Evolutionary conservation across 2,329 filamentous ascomycete species (phyloP), one percentile per base, ranked within the genome.

Genomic region (Sclerotinia subarctica): DNA sequence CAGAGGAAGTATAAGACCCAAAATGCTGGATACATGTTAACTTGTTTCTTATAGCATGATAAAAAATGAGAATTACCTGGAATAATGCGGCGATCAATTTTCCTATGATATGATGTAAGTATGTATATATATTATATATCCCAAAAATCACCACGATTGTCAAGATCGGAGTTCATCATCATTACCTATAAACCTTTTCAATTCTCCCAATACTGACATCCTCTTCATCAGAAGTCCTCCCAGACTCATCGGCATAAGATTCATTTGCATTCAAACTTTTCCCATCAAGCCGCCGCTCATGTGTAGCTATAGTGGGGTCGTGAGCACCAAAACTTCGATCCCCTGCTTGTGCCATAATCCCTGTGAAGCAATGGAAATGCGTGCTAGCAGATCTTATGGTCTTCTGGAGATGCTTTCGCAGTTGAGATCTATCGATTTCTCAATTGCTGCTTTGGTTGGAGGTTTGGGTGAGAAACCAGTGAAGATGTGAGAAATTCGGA

Each of bases 1-100:
- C 92, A 95, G 72, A 97, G 85, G 77, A 97, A 97, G 81, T 97
- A 97, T 21, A 97, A 84, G 21, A 90, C 79, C 93, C 93, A 97
- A 79, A 97, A 94, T 42, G 93, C 92, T 85, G 70, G 29, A 19
- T 54, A 54, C 47, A 24, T 69, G 29, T 66, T n/a, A 64, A 15
- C 53, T 5, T 21, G 35, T 32, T n/a, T 63, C 29, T 47, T n/a
- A 19, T 53, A 24, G 29, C 7, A 21, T 8, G 10, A 38, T 29
- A 29, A 2, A 26, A 42, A 53, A 51, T 57, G 74, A 17, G 10
- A 46, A 44, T 52, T 47, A 80, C 80, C 79, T 72, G 84, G 84
- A 69, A 86, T 82, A 69, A 87, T 86, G 24, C 85, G 80, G n/a
- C 81, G 80, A 71, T 87, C 85, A 46, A 87, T 80, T 77, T 86